These are phyloP conservation scores for Chlorella sp. DNA, from an alignment of 139 green algal genomes.

Conservation along the genomic window DNA sequence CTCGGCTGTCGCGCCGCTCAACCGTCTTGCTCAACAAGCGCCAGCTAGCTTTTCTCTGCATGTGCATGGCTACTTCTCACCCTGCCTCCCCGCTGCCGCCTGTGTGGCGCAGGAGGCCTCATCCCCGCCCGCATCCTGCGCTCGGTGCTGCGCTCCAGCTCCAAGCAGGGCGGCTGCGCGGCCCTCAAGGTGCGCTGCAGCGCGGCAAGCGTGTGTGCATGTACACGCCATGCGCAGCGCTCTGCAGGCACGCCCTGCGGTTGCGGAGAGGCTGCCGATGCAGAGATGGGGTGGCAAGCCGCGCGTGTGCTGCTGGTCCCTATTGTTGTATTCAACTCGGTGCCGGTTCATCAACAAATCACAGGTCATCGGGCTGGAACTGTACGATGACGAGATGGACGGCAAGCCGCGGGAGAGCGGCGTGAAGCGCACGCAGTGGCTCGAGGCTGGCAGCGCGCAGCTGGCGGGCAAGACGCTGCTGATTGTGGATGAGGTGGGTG, in stretches of 20 bases:
- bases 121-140: conserved; percentile 30
- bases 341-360: too few relatives aligned
- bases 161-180: conserved; percentile 22
- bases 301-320: too few relatives aligned
- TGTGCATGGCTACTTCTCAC: too few relatives aligned
- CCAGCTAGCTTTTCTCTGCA: background rate
- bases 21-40: too few relatives aligned
- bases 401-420: background rate
- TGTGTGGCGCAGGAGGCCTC: conserved; percentile 11
- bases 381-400: conserved; percentile 23
- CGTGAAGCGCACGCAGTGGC: conserved; percentile 21
- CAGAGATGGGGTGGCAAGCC: too few relatives aligned
- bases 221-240: too few relatives aligned
- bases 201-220: background rate
- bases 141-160: background rate
- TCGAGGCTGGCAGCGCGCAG: background rate
- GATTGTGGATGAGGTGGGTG: conserved; percentile 21
- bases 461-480: background rate
- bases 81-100: background rate
- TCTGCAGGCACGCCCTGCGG: background rate
- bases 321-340: too few relatives aligned
- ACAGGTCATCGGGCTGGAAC: conserved; percentile 27
- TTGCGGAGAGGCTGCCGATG: background rate
- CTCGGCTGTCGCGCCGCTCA: too few relatives aligned
- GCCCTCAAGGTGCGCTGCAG: conserved; percentile 6